phyloP scores from a whole-genome alignment of 345 rosid species.

The Gossypium thurberi region DNA sequence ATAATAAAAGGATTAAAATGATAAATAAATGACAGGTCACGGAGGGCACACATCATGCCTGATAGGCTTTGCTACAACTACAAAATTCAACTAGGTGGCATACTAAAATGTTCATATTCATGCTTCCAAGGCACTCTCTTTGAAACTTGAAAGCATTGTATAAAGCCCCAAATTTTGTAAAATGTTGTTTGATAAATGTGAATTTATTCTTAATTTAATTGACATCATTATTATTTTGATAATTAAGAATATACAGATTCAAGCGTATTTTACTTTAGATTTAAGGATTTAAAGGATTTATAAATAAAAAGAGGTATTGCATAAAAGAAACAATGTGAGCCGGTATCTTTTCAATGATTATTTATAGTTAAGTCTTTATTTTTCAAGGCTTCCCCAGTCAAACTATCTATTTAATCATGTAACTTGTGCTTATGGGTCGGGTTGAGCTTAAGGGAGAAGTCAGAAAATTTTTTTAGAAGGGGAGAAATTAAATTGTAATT shows the following conservation, averaged over 20 bases:
- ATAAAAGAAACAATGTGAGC: background rate
- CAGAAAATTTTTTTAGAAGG: accelerated
- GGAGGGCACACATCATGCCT: conserved; percentile 24
- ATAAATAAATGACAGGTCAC: background rate
- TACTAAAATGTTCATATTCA: background rate
- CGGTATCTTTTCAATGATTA: background rate
- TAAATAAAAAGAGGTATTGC: no score
- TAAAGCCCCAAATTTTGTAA: background rate
- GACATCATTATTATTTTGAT: no score
- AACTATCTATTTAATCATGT: background rate
- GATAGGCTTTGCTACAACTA: background rate
- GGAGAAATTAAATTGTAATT: no score
- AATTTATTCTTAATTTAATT: no score
- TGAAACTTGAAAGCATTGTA: background rate
- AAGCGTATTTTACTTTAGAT: no score
- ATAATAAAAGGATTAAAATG: background rate
- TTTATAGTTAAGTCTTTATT: background rate
- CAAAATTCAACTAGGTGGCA: background rate
- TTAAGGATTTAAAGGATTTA: no score
- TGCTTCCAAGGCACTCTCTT: conserved; percentile 14
- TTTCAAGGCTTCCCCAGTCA: background rate
- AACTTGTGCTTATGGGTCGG: no score
- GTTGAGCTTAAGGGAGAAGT: no score
- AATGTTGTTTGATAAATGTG: background rate
- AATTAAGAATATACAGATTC: no score